phyloP scores from a whole-genome alignment of 1,284 basidiomycete genomes.

The Cryptococcus sp. region DNA sequence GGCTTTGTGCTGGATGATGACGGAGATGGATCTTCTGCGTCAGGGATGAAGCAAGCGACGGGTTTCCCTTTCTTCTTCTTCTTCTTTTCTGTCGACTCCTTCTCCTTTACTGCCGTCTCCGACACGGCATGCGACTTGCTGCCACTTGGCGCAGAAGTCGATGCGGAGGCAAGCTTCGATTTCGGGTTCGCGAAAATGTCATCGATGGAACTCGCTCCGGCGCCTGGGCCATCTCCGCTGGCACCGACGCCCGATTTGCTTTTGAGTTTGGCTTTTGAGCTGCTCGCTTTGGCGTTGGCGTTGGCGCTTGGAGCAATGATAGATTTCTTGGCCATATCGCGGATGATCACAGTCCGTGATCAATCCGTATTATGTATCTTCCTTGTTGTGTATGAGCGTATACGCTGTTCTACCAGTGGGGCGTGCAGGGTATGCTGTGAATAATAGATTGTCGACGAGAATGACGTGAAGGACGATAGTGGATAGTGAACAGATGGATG shows the following conservation, averaged over 20 bases:
- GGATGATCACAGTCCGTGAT: too few species aligned
- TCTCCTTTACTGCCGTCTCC: neutral
- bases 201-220: constrained; percentile 34
- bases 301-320: neutral
- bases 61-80: constrained; percentile 27
- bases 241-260: neutral
- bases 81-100: constrained; percentile 11
- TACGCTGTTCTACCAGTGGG: too few species aligned
- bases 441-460: too few species aligned
- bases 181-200: constrained; percentile 43
- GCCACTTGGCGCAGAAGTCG: constrained; percentile 12
- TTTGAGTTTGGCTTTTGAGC: constrained; percentile 3
- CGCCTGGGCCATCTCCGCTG: neutral
- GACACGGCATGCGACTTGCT: too few species aligned
- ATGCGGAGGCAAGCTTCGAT: constrained; percentile 7
- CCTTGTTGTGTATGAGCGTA: too few species aligned
- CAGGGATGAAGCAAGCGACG: constrained; percentile 14
- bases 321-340: constrained; percentile 14
- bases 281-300: neutral
- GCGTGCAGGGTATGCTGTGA: too few species aligned
- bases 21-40: neutral
- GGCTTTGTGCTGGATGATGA: neutral
- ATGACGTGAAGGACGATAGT: too few species aligned
- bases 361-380: too few species aligned
- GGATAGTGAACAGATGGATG: too few species aligned